Conservation (phyloP, 2,329 filamentous ascomycete species). For the Davidsoniella virescens region DNA sequence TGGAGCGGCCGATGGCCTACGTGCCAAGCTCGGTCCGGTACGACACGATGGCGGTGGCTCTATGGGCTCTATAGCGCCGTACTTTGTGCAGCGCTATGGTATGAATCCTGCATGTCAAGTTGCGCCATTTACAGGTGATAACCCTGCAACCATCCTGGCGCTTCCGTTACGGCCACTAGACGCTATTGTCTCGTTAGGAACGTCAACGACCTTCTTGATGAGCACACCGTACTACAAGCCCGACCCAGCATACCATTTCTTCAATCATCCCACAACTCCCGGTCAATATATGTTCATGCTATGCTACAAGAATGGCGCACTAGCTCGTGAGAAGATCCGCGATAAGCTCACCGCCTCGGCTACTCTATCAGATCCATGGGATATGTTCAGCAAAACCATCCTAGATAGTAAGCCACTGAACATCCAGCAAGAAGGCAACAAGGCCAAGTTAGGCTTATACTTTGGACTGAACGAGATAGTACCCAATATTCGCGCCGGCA, state of each 20-base stretch:
- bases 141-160: conserved; percentile 85
- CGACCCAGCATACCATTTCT: conserved; percentile 86
- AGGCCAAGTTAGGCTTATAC: conserved; percentile 81
- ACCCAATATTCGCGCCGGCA: conserved; percentile 71
- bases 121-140: conserved; percentile 85
- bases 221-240: conserved; percentile 83
- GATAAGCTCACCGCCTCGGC: conserved; percentile 45
- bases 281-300: conserved; percentile 99
- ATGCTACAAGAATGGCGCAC: conserved; percentile 95
- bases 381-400: conserved; percentile 60
- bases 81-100: conserved; percentile 65
- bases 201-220: conserved; percentile 95
- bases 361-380: conserved; percentile 45
- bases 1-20: conserved; percentile 45
- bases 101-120: conserved; percentile 62
- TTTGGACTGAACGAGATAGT: conserved; percentile 94
- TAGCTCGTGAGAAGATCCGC: conserved; percentile 79
- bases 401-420: conserved; percentile 54
- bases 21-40: conserved; percentile 64
- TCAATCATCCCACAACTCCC: conserved; percentile 85
- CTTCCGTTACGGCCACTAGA: conserved; percentile 76
- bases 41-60: conserved; percentile 63
- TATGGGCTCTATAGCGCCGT: conserved; percentile 58
- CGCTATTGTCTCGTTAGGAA: conserved; percentile 87
- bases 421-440: conserved; percentile 33